phyloP scores from a whole-genome alignment of 2,329 filamentous ascomycete genomes.

The Diaporthe sp. region DNA sequence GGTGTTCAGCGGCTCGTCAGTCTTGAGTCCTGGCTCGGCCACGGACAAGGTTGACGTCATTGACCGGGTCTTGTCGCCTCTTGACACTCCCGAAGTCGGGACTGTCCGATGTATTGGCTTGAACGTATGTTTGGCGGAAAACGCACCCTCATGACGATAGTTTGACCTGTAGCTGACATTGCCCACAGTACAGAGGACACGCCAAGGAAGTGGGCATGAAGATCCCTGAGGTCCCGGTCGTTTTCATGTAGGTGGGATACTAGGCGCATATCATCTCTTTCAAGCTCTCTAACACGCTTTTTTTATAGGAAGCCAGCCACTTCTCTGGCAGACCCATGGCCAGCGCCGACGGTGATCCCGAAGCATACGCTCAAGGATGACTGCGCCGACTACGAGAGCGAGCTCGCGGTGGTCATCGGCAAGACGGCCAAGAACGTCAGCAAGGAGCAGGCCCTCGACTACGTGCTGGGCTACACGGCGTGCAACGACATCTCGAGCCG shows the following conservation, averaged over 20 bases:
- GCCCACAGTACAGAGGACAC: slow-evolving; percentile 58
- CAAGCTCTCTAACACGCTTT: neutral
- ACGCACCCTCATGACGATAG: too few species aligned
- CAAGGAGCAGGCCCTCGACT: slow-evolving; percentile 68
- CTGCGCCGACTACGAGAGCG: slow-evolving; percentile 71
- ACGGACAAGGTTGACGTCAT: slow-evolving; percentile 63
- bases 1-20: slow-evolving; percentile 71
- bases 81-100: slow-evolving; percentile 64
- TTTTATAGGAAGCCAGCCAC: slow-evolving; percentile 64
- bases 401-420: slow-evolving; percentile 70
- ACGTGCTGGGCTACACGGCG: slow-evolving; percentile 71
- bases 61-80: slow-evolving; percentile 64
- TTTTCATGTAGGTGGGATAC: slow-evolving; percentile 60
- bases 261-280: neutral
- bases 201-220: slow-evolving; percentile 66
- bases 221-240: slow-evolving; percentile 67
- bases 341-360: slow-evolving; percentile 65
- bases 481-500: slow-evolving; percentile 75
- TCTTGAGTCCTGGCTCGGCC: slow-evolving; percentile 65
- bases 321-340: slow-evolving; percentile 68
- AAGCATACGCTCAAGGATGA: slow-evolving; percentile 66
- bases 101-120: slow-evolving; percentile 72
- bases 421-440: slow-evolving; percentile 66
- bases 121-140: slow-evolving; percentile 56
- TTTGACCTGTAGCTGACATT: neutral